Conservation (phyloP, 2,329 filamentous ascomycete species). For the Exophiala lecanii-corni region DNA sequence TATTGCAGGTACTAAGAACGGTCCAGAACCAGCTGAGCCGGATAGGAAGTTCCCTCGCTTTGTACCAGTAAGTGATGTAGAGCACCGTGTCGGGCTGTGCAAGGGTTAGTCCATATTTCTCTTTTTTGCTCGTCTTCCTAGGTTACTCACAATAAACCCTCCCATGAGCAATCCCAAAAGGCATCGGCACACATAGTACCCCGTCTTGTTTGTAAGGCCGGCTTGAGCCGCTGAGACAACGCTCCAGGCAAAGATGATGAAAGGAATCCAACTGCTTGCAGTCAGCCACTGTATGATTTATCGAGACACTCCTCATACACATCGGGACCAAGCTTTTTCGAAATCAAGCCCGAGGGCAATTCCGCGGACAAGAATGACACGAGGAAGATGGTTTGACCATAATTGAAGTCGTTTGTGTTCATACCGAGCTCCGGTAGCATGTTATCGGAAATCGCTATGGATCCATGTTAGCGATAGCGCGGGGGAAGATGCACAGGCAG, state of each 20-base stretch:
- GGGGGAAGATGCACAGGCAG: no score
- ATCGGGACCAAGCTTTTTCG: slow-evolving; percentile 50
- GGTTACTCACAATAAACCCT: slow-evolving; percentile 52
- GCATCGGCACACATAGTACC: slow-evolving; percentile 35
- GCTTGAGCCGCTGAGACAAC: slow-evolving; percentile 44
- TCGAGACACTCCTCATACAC: no score
- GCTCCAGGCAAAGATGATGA: slow-evolving; percentile 49
- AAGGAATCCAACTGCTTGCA: slow-evolving; percentile 43
- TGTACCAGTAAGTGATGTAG: slow-evolving; percentile 70
- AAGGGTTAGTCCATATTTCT: background rate
- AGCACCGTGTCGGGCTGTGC: slow-evolving; percentile 30
- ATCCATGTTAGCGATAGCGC: no score
- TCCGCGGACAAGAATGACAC: slow-evolving; percentile 50
- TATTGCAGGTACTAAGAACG: slow-evolving; percentile 36
- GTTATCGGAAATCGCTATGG: slow-evolving; percentile 53
- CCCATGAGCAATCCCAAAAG: slow-evolving; percentile 45
- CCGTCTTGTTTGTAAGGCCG: slow-evolving; percentile 38
- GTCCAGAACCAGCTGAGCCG: slow-evolving; percentile 63
- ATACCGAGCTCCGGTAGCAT: slow-evolving; percentile 42
- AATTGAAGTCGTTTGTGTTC: slow-evolving; percentile 44
- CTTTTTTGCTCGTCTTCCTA: background rate
- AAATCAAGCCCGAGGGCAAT: slow-evolving; percentile 53
- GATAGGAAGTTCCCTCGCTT: slow-evolving; percentile 35
- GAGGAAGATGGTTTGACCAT: slow-evolving; percentile 53
- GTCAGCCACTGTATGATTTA: background rate